Evolutionary conservation across 495 filamentous ascomycete species (phyloP).

Genomic region (Haplographium delicatum): DNA sequence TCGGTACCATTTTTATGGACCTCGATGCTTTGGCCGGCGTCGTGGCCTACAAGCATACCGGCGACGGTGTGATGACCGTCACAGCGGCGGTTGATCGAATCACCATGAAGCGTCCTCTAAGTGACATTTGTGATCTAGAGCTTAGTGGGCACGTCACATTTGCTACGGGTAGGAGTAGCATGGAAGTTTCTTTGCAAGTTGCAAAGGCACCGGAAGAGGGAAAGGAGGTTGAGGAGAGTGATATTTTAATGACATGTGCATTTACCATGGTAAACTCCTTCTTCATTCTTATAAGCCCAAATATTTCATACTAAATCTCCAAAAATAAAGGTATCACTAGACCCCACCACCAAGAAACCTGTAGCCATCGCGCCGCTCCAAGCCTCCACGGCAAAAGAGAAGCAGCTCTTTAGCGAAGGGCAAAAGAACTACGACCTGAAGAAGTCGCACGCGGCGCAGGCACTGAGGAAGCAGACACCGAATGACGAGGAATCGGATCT

Average conservation of each 20-base stretch:
- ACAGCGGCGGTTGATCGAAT: slow-evolving; percentile 80
- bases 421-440: slow-evolving; percentile 72
- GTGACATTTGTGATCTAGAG: slow-evolving; percentile 76
- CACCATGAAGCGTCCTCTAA: slow-evolving; percentile 66
- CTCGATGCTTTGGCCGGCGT: slow-evolving; percentile 77
- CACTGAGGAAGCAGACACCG: slow-evolving; percentile 65
- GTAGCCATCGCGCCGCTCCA: slow-evolving; percentile 48
- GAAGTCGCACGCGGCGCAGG: slow-evolving; percentile 57
- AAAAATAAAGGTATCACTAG: slow-evolving; percentile 51
- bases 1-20: slow-evolving; percentile 75
- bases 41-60: slow-evolving; percentile 78
- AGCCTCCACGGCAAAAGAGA: slow-evolving; percentile 67
- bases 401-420: slow-evolving; percentile 58
- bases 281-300: neutral
- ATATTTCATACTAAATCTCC: neutral
- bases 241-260: slow-evolving; percentile 71
- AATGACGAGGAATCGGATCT: slow-evolving; percentile 72
- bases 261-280: slow-evolving; percentile 63
- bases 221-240: slow-evolving; percentile 53
- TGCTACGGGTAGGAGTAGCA: slow-evolving; percentile 72
- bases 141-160: slow-evolving; percentile 77
- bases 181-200: slow-evolving; percentile 76
- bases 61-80: slow-evolving; percentile 69
- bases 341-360: slow-evolving; percentile 66
- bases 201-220: slow-evolving; percentile 56